Evolutionary conservation across 257 asterid genomes (phyloP).

Genomic region (Solanum arcanum): DNA sequence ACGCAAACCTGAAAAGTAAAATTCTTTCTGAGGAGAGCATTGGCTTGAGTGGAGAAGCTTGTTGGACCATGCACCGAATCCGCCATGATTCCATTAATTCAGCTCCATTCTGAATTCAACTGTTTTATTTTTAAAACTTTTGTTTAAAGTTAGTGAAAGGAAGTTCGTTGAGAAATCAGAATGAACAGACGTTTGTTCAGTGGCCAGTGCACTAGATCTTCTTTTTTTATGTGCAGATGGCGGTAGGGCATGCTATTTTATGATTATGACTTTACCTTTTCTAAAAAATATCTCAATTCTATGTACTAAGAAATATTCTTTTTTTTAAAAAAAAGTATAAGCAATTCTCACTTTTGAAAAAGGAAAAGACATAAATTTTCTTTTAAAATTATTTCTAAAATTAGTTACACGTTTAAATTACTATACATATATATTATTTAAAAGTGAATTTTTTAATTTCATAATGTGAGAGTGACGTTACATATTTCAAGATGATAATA

Average conservation of each 20-base stretch:
- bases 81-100: neutral
- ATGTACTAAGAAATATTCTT: neutral
- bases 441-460: no score
- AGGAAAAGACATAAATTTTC: no score
- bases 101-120: neutral
- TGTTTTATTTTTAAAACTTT: no score
- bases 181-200: neutral
- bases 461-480: no score
- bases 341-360: neutral
- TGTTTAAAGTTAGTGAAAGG: neutral
- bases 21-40: neutral
- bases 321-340: no score
- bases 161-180: neutral
- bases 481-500: no score
- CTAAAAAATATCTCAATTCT: neutral
- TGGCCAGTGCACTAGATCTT: neutral
- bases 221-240: neutral
- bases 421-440: no score
- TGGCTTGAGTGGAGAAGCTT: neutral
- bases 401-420: no score
- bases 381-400: no score
- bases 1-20: neutral
- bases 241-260: neutral
- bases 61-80: neutral
- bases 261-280: neutral